Evolutionary conservation across 2,329 filamentous ascomycete genomes (phyloP).

Genomic region (Aureobasidium namibiae): DNA sequence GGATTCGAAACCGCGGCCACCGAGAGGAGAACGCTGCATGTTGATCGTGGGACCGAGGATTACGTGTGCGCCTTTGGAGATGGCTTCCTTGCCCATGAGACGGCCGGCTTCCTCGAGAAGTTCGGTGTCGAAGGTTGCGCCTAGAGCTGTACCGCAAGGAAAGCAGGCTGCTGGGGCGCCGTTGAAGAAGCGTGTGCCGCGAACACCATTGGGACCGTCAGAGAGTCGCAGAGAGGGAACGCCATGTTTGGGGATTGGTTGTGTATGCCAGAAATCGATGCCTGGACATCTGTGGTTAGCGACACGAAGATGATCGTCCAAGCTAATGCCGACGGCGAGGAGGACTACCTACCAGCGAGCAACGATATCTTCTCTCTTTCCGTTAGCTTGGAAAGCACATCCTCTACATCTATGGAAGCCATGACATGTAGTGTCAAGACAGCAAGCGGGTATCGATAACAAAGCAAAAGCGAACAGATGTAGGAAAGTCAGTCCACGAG

Average conservation of each 20-base stretch:
- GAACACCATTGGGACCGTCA: conserved; percentile 62
- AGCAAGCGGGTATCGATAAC: not conserved
- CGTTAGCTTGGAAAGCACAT: conserved; percentile 23
- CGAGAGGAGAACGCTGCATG: conserved; percentile 72
- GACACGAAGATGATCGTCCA: not conserved
- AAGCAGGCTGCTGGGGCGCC: conserved; percentile 60
- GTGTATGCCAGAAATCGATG: conserved; percentile 63
- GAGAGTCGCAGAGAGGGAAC: conserved; percentile 58
- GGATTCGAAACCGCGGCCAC: conserved; percentile 80
- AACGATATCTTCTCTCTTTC: conserved; percentile 25
- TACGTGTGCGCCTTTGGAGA: conserved; percentile 65
- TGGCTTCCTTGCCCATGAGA: conserved; percentile 62
- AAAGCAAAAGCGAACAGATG: not conserved
- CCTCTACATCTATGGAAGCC: conserved; percentile 21
- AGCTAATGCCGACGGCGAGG: too few relatives aligned
- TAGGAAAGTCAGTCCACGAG: not conserved
- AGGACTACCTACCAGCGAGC: conserved; percentile 19
- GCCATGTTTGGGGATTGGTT: conserved; percentile 50
- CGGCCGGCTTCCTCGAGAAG: conserved; percentile 62
- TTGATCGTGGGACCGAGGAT: conserved; percentile 71
- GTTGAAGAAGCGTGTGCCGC: conserved; percentile 61
- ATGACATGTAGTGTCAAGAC: not conserved
- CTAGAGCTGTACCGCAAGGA: conserved; percentile 69
- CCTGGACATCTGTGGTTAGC: conserved; percentile 26
- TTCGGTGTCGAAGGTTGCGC: conserved; percentile 61